Evolutionary conservation across 1,284 basidiomycete genomes (phyloP).

Genomic region (Austropuccinia psidii): DNA sequence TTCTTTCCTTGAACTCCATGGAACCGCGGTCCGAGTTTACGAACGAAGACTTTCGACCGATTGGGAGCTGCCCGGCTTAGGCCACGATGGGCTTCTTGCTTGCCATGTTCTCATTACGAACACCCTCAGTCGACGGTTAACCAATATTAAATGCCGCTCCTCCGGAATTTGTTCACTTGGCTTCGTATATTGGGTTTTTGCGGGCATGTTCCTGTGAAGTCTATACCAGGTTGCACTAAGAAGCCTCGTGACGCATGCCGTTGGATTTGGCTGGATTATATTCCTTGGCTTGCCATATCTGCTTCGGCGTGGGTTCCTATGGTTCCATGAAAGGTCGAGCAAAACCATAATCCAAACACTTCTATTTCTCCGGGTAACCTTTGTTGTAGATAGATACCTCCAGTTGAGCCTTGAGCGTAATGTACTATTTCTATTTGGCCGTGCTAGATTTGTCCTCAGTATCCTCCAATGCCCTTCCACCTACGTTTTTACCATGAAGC

Average conservation of each 20-base stretch:
- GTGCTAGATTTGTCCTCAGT: too few species aligned
- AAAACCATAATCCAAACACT: constrained; percentile 36
- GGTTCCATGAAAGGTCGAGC: constrained; percentile 36
- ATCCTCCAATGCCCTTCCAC: too few species aligned
- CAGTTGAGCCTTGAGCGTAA: too few species aligned
- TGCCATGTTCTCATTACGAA: constrained; percentile 36
- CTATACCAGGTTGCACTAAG: too few species aligned
- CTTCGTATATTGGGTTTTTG: too few species aligned
- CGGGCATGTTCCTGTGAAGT: too few species aligned
- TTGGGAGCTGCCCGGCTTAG: constrained; percentile 32
- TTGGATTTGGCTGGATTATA: constrained; percentile 32
- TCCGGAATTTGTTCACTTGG: neutral
- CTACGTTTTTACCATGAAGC: too few species aligned
- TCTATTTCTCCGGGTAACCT: neutral
- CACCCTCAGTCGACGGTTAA: constrained; percentile 37
- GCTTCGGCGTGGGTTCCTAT: constrained; percentile 22
- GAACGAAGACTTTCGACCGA: constrained; percentile 29
- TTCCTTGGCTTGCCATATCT: constrained; percentile 36
- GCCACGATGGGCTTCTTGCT: constrained; percentile 28
- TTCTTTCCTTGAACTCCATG: neutral
- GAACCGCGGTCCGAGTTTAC: constrained; percentile 17
- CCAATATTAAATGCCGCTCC: constrained; percentile 17
- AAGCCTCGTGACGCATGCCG: too few species aligned
- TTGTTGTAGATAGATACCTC: too few species aligned
- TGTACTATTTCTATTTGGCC: too few species aligned